phyloP scores from a whole-genome alignment of 768 basidiomycete species.

The Trichaptum fuscoviolaceum region DNA sequence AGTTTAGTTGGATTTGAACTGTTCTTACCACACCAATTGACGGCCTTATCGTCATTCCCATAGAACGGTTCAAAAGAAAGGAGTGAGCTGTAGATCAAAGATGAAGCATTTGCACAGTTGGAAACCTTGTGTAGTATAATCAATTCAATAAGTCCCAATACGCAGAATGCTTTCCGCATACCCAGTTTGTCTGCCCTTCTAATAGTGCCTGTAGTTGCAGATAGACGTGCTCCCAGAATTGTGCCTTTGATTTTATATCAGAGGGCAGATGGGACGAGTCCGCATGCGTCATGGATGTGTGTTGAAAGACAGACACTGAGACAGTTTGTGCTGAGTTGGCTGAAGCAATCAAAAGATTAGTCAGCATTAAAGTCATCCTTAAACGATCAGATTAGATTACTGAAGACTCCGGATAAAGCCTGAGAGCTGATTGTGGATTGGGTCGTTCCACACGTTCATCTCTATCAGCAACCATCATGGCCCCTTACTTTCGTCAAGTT shows the following conservation, averaged over 20 bases:
- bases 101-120: conserved; percentile 81
- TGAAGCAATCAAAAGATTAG: background rate
- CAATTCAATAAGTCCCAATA: background rate
- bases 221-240: conserved; percentile 78
- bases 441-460: conserved; percentile 14
- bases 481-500: conserved; percentile 69
- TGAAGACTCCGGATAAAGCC: conserved; percentile 9
- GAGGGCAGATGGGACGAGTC: conserved; percentile 70
- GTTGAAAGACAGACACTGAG: background rate
- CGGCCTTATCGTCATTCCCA: conserved; percentile 56
- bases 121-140: conserved; percentile 50
- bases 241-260: conserved; percentile 62
- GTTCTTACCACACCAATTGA: conserved; percentile 89
- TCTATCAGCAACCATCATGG: conserved; percentile 49
- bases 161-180: conserved; percentile 21
- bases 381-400: conserved; percentile 5
- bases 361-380: background rate
- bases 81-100: conserved; percentile 75
- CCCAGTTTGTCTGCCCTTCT: conserved; percentile 73
- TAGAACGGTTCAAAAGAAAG: conserved; percentile 62
- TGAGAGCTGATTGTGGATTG: conserved; percentile 16
- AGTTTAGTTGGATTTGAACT: background rate
- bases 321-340: background rate
- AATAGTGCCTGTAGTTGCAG: conserved; percentile 57
- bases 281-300: conserved; percentile 67